phyloP scores from a whole-genome alignment of 179 eudicot species.

The Gypsophila paniculata region DNA sequence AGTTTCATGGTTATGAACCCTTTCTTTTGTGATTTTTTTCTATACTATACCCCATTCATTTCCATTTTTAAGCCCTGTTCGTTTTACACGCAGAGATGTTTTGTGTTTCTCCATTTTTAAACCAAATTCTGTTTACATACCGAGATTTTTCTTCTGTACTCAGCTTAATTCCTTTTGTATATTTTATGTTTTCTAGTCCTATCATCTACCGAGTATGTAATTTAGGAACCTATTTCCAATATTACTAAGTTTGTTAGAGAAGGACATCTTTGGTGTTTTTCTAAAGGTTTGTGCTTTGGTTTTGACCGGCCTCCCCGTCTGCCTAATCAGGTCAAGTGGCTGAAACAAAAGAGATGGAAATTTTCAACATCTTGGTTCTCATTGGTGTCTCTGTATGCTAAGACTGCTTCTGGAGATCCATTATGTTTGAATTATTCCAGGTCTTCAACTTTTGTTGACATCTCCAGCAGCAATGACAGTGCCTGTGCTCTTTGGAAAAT shows the following conservation, averaged over 20 bases:
- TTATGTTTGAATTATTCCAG: constrained; percentile 52
- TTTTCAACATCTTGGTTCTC: constrained; percentile 59
- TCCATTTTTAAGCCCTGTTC: too few relatives aligned
- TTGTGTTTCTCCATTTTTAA: too few relatives aligned
- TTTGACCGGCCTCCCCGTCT: not conserved
- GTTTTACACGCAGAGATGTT: too few relatives aligned
- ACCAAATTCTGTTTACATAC: too few relatives aligned
- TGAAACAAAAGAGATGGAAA: constrained; percentile 63
- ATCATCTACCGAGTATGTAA: not conserved
- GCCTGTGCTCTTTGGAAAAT: constrained; percentile 70
- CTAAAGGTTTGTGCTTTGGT: not conserved
- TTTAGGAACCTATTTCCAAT: not conserved
- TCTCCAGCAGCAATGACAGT: constrained; percentile 52
- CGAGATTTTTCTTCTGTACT: not conserved
- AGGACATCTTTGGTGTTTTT: not conserved
- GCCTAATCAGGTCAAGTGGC: constrained; percentile 68
- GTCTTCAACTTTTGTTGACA: constrained; percentile 78
- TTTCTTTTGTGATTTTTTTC: not conserved
- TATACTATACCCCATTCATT: too few relatives aligned
- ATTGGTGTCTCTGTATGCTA: constrained; percentile 72
- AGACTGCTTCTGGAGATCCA: constrained; percentile 72
- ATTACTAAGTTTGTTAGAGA: not conserved
- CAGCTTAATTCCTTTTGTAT: constrained; percentile 1
- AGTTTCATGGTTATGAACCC: not conserved
- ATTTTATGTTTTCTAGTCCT: not conserved